phyloP scores from a whole-genome alignment of 2,329 filamentous ascomycete species.

The Rutstroemia sp. region DNA sequence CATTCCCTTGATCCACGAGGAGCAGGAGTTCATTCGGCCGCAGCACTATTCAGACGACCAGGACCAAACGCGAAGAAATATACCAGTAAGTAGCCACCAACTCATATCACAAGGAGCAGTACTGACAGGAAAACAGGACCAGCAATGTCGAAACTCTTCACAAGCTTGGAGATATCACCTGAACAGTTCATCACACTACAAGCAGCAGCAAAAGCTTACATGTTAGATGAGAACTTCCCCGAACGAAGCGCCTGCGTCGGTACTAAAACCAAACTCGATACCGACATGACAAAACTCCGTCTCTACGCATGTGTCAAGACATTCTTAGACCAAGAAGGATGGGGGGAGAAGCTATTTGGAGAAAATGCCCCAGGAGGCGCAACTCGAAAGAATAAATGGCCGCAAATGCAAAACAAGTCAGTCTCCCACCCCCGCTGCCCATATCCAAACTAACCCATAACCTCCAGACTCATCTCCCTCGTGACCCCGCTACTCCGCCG shows the following conservation, averaged over 20 bases:
- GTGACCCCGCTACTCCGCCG: constrained; percentile 28
- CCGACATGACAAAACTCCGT: constrained; percentile 25
- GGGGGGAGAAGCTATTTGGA: constrained; percentile 26
- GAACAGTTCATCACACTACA: constrained; percentile 27
- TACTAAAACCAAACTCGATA: constrained; percentile 18
- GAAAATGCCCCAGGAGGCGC: constrained; percentile 11
- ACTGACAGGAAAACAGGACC: constrained; percentile 17
- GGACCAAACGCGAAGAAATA: constrained; percentile 26
- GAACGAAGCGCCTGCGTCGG: constrained; percentile 26
- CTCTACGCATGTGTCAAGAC: constrained; percentile 23
- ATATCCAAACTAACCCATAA: constrained; percentile 11
- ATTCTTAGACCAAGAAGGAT: constrained; percentile 26
- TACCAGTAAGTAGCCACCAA: constrained; percentile 18
- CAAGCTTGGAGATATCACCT: constrained; percentile 22
- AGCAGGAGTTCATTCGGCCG: constrained; percentile 25
- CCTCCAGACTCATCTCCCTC: constrained; percentile 20
- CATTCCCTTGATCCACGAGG: constrained; percentile 20
- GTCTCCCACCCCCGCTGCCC: constrained; percentile 2
- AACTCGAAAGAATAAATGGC: constrained; percentile 25
- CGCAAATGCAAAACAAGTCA: constrained; percentile 25
- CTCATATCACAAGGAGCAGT: not conserved
- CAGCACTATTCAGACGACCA: constrained; percentile 25
- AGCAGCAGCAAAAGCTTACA: constrained; percentile 27
- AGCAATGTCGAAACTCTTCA: constrained; percentile 26
- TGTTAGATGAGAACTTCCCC: constrained; percentile 26